A percentile compares a stretch with the other conserved stretches of the same genome.
These are phyloP conservation scores for Sugiyamaella valdiviana DNA, from an alignment of 805 yeast genomes.

Conservation along the genomic window DNA sequence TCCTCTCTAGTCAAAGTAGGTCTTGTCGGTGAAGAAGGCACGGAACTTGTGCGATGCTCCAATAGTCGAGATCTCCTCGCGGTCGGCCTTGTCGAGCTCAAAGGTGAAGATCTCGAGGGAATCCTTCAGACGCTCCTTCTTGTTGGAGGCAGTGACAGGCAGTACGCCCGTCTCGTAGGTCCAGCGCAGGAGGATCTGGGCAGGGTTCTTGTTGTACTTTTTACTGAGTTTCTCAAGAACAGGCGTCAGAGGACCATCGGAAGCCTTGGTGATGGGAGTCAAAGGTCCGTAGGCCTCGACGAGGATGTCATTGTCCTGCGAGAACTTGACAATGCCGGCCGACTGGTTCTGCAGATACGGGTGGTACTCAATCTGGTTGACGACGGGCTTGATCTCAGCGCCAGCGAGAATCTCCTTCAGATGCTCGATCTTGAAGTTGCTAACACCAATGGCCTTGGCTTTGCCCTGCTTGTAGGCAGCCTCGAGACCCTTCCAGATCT, in stretches of 20 bases:
- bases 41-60: conserved; percentile 7
- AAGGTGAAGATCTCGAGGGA: conserved; percentile 51
- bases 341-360: conserved; percentile 48
- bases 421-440: conserved; percentile 60
- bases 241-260: conserved; percentile 42
- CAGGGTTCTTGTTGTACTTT: conserved; percentile 39
- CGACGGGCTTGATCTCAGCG: conserved; percentile 47
- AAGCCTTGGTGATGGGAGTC: conserved; percentile 51
- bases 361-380: conserved; percentile 59
- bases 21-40: conserved; percentile 6
- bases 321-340: conserved; percentile 40
- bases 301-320: conserved; percentile 41
- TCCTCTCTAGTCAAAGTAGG: conserved; percentile 1
- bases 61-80: conserved; percentile 28
- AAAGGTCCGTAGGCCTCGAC: conserved; percentile 67
- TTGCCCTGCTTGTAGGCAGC: conserved; percentile 38
- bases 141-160: conserved; percentile 61
- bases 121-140: conserved; percentile 41
- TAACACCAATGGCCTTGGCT: conserved; percentile 70
- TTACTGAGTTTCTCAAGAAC: conserved; percentile 50
- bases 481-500: conserved; percentile 49
- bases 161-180: conserved; percentile 62
- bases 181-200: conserved; percentile 48
- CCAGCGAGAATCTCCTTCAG: conserved; percentile 52
- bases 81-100: conserved; percentile 39